phyloP scores from a whole-genome alignment of 805 yeast species.

The Candida sithepensis region DNA sequence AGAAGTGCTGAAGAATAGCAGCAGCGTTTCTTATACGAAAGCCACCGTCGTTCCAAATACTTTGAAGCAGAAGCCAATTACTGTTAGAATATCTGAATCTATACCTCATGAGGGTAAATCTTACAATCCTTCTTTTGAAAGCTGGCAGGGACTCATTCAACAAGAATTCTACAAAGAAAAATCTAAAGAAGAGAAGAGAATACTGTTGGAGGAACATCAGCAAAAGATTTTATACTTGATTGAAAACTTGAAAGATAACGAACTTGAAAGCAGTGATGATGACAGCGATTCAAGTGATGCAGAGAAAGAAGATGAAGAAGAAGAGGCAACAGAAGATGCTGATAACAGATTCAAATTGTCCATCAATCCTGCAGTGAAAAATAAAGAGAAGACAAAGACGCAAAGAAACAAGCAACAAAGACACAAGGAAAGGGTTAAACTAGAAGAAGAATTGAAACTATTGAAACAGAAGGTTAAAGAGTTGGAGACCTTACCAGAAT shows the following conservation, averaged over 20 bases:
- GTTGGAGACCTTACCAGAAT: conserved; percentile 47
- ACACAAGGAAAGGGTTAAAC: conserved; percentile 53
- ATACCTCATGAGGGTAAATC: conserved; percentile 86
- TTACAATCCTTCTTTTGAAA: conserved; percentile 81
- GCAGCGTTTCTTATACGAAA: conserved; percentile 42
- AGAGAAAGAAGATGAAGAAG: conserved; percentile 33
- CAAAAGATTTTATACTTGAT: conserved; percentile 63
- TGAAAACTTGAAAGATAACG: conserved; percentile 56
- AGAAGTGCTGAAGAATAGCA: conserved; percentile 30
- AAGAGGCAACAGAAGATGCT: conserved; percentile 33
- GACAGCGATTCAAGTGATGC: conserved; percentile 34
- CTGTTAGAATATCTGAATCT: conserved; percentile 44
- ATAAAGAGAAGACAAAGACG: conserved; percentile 70
- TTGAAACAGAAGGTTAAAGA: conserved; percentile 60
- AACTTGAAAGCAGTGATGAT: conserved; percentile 40
- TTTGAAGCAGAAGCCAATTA: conserved; percentile 47
- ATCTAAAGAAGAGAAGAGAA: conserved; percentile 60
- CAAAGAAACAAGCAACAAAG: conserved; percentile 70
- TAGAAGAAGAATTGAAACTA: conserved; percentile 51
- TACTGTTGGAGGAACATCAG: conserved; percentile 58
- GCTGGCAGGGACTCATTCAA: conserved; percentile 73
- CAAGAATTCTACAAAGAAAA: conserved; percentile 65
- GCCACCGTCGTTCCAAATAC: conserved; percentile 57
- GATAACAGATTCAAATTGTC: conserved; percentile 48
- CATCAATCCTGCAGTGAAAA: conserved; percentile 62